Evolutionary conservation across 2,329 filamentous ascomycete genomes (phyloP).

Genomic region (Verticillium nonalfalfae): DNA sequence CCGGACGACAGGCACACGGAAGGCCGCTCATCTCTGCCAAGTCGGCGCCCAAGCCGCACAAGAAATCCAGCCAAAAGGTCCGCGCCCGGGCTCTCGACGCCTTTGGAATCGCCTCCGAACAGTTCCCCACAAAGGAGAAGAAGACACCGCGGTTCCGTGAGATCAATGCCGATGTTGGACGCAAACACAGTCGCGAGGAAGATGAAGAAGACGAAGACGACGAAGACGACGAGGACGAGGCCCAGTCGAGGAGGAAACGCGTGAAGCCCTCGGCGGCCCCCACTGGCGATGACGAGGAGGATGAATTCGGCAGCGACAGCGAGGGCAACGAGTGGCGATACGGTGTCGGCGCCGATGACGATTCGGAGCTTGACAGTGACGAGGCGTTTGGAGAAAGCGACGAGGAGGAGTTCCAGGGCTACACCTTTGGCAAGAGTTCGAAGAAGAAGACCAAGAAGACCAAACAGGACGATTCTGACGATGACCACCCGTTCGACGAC

Average conservation of each 20-base stretch:
- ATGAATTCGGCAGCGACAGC: constrained; percentile 74
- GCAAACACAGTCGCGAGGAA: constrained; percentile 12
- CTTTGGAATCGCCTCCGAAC: constrained; percentile 49
- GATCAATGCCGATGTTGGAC: constrained; percentile 34
- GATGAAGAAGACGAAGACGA: constrained; percentile 32
- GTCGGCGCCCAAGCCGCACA: constrained; percentile 25
- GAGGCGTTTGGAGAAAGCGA: constrained; percentile 88
- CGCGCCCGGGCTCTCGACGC: constrained; percentile 48
- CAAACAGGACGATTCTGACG: constrained; percentile 15
- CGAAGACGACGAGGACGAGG: constrained; percentile 45
- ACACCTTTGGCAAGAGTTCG: constrained; percentile 43
- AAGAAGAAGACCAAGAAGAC: constrained; percentile 25
- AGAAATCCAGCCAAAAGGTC: constrained; percentile 40
- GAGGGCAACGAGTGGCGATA: constrained; percentile 82
- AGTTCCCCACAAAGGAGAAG: constrained; percentile 40
- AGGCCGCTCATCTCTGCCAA: constrained; percentile 36
- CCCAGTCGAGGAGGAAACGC: constrained; percentile 38
- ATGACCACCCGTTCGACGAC: constrained; percentile 45
- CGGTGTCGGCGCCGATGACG: constrained; percentile 55
- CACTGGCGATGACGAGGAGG: constrained; percentile 46
- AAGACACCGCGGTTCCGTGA: constrained; percentile 44
- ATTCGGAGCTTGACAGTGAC: constrained; percentile 60
- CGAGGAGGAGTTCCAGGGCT: constrained; percentile 77
- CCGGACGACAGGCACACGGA: constrained; percentile 53
- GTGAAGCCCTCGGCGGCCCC: constrained; percentile 31